Conservation (phyloP, 495 filamentous ascomycete genomes). For the Gamarada debralockiae region DNA sequence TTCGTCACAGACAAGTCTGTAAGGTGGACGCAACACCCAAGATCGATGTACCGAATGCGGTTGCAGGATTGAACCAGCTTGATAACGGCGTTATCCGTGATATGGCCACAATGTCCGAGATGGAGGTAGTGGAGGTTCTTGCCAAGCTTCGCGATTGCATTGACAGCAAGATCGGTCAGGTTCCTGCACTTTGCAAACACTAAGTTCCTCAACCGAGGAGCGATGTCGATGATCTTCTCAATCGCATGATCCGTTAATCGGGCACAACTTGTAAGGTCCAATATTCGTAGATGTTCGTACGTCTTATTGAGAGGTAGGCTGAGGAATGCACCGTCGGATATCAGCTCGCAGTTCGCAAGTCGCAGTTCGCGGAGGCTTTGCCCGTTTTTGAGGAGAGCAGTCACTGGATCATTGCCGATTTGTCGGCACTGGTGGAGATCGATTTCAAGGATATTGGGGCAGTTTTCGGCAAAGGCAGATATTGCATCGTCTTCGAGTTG, state of each 20-base stretch:
- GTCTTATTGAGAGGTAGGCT: constrained; percentile 63
- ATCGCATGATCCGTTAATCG: constrained; percentile 81
- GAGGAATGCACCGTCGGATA: constrained; percentile 84
- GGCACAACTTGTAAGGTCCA: constrained; percentile 87
- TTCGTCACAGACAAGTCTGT: constrained; percentile 85
- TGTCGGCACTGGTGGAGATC: constrained; percentile 84
- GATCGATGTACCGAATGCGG: constrained; percentile 93
- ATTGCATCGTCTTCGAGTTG: constrained; percentile 78
- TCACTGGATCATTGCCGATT: constrained; percentile 77
- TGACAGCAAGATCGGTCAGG: constrained; percentile 87
- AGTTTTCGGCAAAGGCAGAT: constrained; percentile 79
- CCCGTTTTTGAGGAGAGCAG: constrained; percentile 68
- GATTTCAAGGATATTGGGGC: constrained; percentile 90
- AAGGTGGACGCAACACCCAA: constrained; percentile 89
- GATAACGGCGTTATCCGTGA: constrained; percentile 83
- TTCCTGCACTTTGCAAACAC: constrained; percentile 91
- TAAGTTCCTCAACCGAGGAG: constrained; percentile 86
- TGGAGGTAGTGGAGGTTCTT: constrained; percentile 98
- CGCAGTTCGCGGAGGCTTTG: constrained; percentile 84
- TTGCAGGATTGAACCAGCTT: constrained; percentile 82
- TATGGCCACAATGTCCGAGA: constrained; percentile 85
- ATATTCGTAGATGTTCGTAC: constrained; percentile 84
- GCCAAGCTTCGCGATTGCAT: constrained; percentile 79
- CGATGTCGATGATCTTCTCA: constrained; percentile 77
- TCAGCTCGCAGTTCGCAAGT: constrained; percentile 74